Base-by-base conservation (phyloP, 1,284 basidiomycete genomes). In the Cutaneotrichosporon sp. region DNA sequence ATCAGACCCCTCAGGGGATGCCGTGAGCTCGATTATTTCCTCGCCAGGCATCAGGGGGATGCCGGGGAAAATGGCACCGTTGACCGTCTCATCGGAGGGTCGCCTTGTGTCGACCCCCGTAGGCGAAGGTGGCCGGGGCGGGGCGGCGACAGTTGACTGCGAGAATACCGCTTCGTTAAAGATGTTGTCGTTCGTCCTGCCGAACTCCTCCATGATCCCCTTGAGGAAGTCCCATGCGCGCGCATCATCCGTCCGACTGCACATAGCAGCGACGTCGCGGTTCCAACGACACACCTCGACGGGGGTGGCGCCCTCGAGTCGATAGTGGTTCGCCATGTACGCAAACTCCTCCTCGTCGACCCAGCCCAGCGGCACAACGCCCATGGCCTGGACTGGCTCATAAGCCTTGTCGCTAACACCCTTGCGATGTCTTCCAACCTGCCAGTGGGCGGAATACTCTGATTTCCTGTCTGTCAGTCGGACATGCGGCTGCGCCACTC, bases 221-320 rank as follows among this genome's bases (percentile, higher is more conserved):
- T 77, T 78, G 12, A 90, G 70, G 7, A 88, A 74, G 14, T 82
- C 62, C 88, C 88, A 90, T 2, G 80, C 77, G 61, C 87, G 82
- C 0, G 84, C 84, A 5, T 82, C 81, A 16, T 82, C 78, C n/a
- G 78, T 66, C 60, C 82, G 79, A 19, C 82, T 83, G 20, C 79
- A 84, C 44, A 81, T 74, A 24, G 82, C 70, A 7, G 88, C 86
- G 32, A 82, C 71, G 45, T 71, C 61, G 3, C 68, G 60, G 54
- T 77, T 77, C 68, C 72, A 74, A n/a, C 51, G 53, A 46, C 75
- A 76, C 0, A 87, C 75, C 1, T 68, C 71, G 25, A 66, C 71
- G 52, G 80, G 78, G 57, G 81, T 77, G 14, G 69, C 68, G 1
- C 83, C 83, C 52, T 84, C 81, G 46, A 88, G 76, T 2, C 81